Conservation (phyloP, 805 yeast species). For the Ogataea haglerorum region DNA sequence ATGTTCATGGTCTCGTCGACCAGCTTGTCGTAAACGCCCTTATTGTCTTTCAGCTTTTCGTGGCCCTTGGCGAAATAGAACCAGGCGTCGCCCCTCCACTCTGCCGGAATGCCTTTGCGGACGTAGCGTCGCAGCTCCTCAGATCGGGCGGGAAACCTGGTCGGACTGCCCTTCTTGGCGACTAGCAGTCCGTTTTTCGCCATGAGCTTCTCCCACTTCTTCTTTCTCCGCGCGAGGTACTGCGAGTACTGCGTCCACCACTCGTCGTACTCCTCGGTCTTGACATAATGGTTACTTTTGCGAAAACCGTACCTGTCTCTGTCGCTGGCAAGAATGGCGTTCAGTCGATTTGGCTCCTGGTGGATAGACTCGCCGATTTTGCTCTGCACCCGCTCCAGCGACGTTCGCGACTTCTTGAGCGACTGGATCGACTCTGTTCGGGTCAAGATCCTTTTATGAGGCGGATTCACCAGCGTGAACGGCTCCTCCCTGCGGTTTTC, state of each 20-base stretch:
- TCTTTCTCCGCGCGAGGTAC: constrained; percentile 60
- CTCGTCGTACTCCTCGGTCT: constrained; percentile 55
- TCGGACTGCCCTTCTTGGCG: constrained; percentile 46
- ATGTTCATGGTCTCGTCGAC: constrained; percentile 53
- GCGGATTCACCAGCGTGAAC: constrained; percentile 6
- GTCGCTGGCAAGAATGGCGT: constrained; percentile 26
- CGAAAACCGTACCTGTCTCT: constrained; percentile 87
- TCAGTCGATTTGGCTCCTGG: constrained; percentile 7
- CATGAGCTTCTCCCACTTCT: constrained; percentile 73
- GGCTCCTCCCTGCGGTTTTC: constrained; percentile 8
- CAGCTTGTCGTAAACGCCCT: constrained; percentile 70
- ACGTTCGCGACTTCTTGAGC: constrained; percentile 22
- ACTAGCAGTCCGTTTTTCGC: constrained; percentile 59
- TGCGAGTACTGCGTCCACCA: constrained; percentile 75
- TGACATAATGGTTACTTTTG: constrained; percentile 53
- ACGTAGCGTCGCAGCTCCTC: constrained; percentile 78
- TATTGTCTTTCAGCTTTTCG: constrained; percentile 57
- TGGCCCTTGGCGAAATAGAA: constrained; percentile 85
- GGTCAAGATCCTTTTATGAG: constrained; percentile 14
- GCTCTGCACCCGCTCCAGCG: constrained; percentile 22
- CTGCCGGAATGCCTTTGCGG: constrained; percentile 92
- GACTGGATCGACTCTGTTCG: constrained; percentile 25
- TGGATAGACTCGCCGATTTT: constrained; percentile 23
- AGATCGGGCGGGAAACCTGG: constrained; percentile 71
- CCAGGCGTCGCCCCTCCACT: constrained; percentile 98